Percentiles rank a stretch among this genome's conserved stretches.
Evolutionary conservation across 305 asterid genomes (phyloP).

Genomic region (Fraxinus nigra): DNA sequence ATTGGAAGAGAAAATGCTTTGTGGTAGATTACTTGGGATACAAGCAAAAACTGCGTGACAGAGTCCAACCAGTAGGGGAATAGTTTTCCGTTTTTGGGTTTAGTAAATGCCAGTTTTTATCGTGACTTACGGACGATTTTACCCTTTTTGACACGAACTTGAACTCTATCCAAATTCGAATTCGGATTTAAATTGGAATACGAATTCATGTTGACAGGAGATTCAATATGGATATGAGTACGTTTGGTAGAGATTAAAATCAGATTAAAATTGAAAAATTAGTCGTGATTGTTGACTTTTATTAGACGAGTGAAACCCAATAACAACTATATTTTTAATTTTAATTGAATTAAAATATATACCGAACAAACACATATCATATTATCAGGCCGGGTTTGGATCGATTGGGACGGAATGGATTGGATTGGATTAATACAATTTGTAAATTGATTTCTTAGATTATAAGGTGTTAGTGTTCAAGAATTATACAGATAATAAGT

Average conservation of each 20-base stretch:
- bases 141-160: background rate
- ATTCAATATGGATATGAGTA: background rate
- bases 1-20: background rate
- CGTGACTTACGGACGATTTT: background rate
- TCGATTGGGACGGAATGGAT: background rate
- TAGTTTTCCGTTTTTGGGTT: background rate
- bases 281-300: too few species aligned
- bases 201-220: background rate
- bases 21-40: background rate
- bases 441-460: background rate
- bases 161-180: background rate
- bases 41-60: background rate
- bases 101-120: background rate
- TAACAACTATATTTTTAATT: too few species aligned
- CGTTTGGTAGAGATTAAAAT: too few species aligned
- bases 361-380: background rate
- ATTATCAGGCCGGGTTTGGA: background rate
- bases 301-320: too few species aligned
- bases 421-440: background rate
- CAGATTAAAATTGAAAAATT: too few species aligned
- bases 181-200: background rate
- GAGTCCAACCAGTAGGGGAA: background rate
- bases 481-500: background rate
- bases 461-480: background rate
- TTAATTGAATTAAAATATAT: too few species aligned